Evolutionary conservation across 176 grass and related monocot species (phyloP), one percentile per base, ranked within the genome.

Genomic region (Eragrostis curvula): DNA sequence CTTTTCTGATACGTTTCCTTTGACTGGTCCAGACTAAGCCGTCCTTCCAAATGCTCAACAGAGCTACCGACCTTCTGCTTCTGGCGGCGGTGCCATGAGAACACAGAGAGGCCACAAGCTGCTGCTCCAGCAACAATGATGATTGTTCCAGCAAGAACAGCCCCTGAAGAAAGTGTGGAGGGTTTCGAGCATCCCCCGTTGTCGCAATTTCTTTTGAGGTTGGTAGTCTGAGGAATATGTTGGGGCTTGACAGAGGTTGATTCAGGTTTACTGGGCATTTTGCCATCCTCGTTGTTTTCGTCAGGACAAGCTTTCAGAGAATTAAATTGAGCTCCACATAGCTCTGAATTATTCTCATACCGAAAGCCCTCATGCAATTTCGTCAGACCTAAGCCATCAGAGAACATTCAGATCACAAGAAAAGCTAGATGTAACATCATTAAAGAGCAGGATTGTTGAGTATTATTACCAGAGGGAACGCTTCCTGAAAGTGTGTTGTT

Each of bases 401-500:
- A 72, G 3, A 70, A n/a, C 40, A 55, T 43, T 86, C 29, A 90
- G 70, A 75, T 56, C 7, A 29, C 40, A 53, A 17, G 32, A 6
- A 27, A 71, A 70, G 21, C 11, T 16, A 45, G 55, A 1, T 40
- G 9, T 74, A 12, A 14, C 24, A 57, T 41, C 16, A 86, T 67
- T 15, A 12, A 84, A 40, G 24, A 61, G 46, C 5, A 70, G 16
- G 7, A 30, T 12, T 59, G 20, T 11, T 73, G 41, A 70, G 42
- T 15, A 79, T 12, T 67, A 43, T 77, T 91, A 98, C 93, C 93
- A 56, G 89, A 84, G 68, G 93, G 89, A 43, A 98, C 89, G 68
- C 47, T 93, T 82, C 96, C 91, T 65, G 96, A 93, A 52, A 98
- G 88, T 6, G 87, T 84, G 60, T 91, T 98, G 68, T 89, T 96